Evolutionary conservation across 2,329 filamentous ascomycete species (phyloP).

Genomic region (Sclerotinia borealis): DNA sequence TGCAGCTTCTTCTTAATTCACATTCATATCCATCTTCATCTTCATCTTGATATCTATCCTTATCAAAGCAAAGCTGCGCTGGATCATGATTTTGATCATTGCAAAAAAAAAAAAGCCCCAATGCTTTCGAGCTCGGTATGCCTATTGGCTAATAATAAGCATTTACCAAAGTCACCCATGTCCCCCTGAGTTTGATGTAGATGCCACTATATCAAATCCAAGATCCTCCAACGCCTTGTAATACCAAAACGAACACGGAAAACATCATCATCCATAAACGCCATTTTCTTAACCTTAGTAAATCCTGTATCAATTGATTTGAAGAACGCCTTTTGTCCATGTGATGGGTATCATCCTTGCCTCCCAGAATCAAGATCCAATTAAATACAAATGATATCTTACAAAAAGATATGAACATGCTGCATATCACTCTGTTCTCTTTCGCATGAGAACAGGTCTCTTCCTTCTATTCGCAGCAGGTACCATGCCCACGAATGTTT

Average conservation of each 20-base stretch:
- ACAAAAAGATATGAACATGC: neutral
- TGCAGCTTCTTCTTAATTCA: neutral
- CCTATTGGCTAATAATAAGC: neutral
- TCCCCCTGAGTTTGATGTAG: neutral
- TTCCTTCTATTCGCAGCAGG: conserved; percentile 9
- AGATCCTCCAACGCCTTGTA: neutral
- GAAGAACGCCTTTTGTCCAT: conserved; percentile 13
- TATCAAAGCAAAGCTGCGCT: neutral
- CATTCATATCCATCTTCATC: neutral
- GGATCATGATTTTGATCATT: neutral
- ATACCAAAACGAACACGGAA: neutral
- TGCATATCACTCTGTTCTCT: conserved; percentile 8
- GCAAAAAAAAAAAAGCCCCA: neutral
- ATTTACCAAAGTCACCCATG: neutral
- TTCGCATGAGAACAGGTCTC: neutral
- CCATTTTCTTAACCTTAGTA: neutral
- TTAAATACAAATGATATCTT: conserved; percentile 8
- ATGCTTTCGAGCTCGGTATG: neutral
- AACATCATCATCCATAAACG: neutral
- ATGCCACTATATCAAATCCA: neutral
- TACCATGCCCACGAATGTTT: conserved; percentile 27
- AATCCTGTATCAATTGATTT: neutral
- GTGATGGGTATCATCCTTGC: conserved; percentile 11
- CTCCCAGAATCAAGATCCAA: neutral
- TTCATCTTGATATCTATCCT: too few relatives aligned